These are phyloP conservation scores for Sesbania bispinosa DNA, from an alignment of 306 rosid genomes.

Conservation along the genomic window DNA sequence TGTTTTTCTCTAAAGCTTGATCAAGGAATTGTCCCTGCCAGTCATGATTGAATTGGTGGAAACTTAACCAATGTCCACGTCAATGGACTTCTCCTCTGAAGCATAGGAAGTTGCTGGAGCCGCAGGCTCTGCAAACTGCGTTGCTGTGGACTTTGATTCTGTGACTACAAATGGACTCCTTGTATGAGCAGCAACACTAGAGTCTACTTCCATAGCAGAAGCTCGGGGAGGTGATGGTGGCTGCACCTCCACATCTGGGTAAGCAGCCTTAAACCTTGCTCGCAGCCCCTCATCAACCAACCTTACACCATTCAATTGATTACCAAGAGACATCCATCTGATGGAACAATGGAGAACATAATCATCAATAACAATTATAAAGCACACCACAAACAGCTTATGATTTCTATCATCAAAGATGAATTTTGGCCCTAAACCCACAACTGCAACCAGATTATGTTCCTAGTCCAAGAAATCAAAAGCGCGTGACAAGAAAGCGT, in stretches of 20 bases:
- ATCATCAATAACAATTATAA: background rate
- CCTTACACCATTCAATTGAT: slow-evolving; percentile 86
- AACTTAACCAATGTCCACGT: slow-evolving; percentile 48
- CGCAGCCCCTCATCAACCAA: slow-evolving; percentile 93
- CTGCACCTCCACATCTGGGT: slow-evolving; percentile 93
- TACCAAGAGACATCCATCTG: slow-evolving; percentile 99
- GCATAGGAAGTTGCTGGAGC: background rate
- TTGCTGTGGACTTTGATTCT: slow-evolving; percentile 41
- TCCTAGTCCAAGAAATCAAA: slow-evolving; percentile 2
- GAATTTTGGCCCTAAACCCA: slow-evolving; percentile 1
- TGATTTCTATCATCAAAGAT: background rate
- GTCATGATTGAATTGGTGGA: background rate
- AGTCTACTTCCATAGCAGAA: slow-evolving; percentile 76
- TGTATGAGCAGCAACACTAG: slow-evolving; percentile 43
- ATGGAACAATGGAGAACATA: slow-evolving; percentile 14
- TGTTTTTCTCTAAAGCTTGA: too few relatives aligned
- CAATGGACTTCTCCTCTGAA: slow-evolving; percentile 25
- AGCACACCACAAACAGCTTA: background rate
- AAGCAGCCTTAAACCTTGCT: slow-evolving; percentile 97
- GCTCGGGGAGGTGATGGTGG: slow-evolving; percentile 88
- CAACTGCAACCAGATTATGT: slow-evolving; percentile 8
- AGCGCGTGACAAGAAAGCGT: background rate
- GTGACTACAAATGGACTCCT: slow-evolving; percentile 53
- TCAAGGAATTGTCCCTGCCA: too few relatives aligned
- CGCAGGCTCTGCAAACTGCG: slow-evolving; percentile 45